Conservation (phyloP, 2,329 filamentous ascomycete species). For the Botrytis hyacinthi region DNA sequence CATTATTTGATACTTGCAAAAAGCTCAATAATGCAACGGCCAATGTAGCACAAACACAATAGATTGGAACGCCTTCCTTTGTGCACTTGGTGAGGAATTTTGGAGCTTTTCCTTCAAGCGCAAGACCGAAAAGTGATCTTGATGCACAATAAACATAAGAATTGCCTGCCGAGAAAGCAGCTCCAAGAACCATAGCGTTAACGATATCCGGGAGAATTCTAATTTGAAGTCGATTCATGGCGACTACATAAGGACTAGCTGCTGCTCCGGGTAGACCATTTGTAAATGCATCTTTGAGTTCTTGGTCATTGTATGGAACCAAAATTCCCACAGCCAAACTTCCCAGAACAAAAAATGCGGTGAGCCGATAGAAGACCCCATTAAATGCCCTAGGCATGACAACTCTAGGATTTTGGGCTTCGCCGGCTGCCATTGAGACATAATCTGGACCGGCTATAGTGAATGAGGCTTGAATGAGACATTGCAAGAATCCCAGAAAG, state of each 20-base stretch:
- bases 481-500: constrained; percentile 52
- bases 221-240: constrained; percentile 50
- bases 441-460: constrained; percentile 50
- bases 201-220: constrained; percentile 50
- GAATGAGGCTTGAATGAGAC: constrained; percentile 50
- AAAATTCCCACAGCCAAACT: constrained; percentile 61
- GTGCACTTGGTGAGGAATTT: constrained; percentile 50
- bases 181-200: constrained; percentile 55
- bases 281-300: constrained; percentile 42
- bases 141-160: constrained; percentile 42
- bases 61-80: constrained; percentile 53
- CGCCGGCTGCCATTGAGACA: constrained; percentile 55
- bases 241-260: constrained; percentile 50
- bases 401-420: constrained; percentile 56
- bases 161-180: constrained; percentile 55
- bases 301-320: constrained; percentile 51
- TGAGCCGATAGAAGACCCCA: constrained; percentile 60
- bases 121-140: constrained; percentile 52
- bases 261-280: constrained; percentile 47
- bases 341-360: constrained; percentile 59
- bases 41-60: constrained; percentile 56
- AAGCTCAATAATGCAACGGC: constrained; percentile 59
- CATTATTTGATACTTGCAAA: constrained; percentile 56
- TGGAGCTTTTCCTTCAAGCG: constrained; percentile 52
- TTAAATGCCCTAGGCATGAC: constrained; percentile 59